Evolutionary conservation across 192 early-diverging fungal species (phyloP).

Genomic region (Linnemannia zychae): DNA sequence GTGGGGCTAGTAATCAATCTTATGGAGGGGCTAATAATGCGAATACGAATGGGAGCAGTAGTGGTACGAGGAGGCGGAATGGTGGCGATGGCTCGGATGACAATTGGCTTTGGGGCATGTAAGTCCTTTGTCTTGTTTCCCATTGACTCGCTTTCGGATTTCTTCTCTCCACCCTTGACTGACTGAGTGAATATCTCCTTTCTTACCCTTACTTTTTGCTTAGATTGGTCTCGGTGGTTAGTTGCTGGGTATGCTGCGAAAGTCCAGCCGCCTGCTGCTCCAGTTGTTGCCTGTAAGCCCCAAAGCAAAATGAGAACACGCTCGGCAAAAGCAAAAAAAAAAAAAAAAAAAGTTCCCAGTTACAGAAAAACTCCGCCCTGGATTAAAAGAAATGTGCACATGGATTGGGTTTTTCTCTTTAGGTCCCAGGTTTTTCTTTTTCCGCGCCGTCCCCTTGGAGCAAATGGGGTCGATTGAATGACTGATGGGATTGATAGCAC

Average conservation of each 20-base stretch:
- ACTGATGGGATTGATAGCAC: background rate
- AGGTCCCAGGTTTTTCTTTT: background rate
- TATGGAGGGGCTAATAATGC: slow-evolving; percentile 12
- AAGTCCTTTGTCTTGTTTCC: slow-evolving; percentile 13
- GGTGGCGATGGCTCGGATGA: background rate
- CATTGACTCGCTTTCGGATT: background rate
- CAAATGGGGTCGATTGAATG: background rate
- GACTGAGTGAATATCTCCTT: background rate
- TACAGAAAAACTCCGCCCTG: background rate
- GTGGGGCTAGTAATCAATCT: slow-evolving; percentile 26
- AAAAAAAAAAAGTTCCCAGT: slow-evolving; percentile 14
- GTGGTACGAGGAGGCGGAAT: slow-evolving; percentile 5
- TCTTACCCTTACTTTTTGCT: background rate
- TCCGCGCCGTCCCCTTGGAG: background rate
- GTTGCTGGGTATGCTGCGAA: slow-evolving; percentile 40
- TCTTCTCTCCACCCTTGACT: background rate
- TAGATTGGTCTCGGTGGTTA: slow-evolving; percentile 16
- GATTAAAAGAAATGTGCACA: background rate
- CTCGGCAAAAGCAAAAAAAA: background rate
- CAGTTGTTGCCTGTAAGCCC: background rate
- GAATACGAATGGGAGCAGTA: background rate
- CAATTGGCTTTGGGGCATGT: slow-evolving; percentile 42
- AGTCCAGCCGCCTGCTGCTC: slow-evolving; percentile 28
- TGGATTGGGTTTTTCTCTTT: background rate
- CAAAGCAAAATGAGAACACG: no score